Percentiles rank a stretch among this genome's conserved stretches.
These are phyloP conservation scores for Mollisiaceae sp. DNA, from an alignment of 2,329 filamentous ascomycete species.

Conservation along the genomic window DNA sequence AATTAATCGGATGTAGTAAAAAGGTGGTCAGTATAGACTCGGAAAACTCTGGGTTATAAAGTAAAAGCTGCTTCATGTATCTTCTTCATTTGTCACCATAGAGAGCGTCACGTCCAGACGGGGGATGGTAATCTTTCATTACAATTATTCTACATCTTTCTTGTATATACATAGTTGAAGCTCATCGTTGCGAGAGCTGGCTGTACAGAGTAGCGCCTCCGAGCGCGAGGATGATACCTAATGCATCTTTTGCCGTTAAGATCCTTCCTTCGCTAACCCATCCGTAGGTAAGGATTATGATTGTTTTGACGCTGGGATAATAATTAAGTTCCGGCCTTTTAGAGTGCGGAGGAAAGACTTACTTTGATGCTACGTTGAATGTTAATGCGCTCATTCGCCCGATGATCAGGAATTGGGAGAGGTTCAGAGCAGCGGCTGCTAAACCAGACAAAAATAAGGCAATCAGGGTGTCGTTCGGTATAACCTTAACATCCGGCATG, in stretches of 20 bases:
- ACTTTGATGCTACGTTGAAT: constrained; percentile 42
- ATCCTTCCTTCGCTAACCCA: constrained; percentile 52
- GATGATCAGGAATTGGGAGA: constrained; percentile 49
- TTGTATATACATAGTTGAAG: constrained; percentile 12
- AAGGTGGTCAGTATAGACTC: neutral
- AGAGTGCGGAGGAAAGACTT: constrained; percentile 20
- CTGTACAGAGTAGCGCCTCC: constrained; percentile 53
- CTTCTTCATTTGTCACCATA: constrained; percentile 16
- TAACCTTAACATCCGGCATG: constrained; percentile 31
- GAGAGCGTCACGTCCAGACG: constrained; percentile 8
- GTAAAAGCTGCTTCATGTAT: constrained; percentile 2
- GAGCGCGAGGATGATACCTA: constrained; percentile 51
- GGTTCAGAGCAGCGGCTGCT: constrained; percentile 47
- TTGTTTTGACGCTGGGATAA: constrained; percentile 49
- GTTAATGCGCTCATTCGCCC: constrained; percentile 41
- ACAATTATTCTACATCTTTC: constrained; percentile 8
- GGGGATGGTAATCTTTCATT: constrained; percentile 1
- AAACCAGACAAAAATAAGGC: constrained; percentile 49
- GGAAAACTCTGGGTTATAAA: constrained; percentile 4
- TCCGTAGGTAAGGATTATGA: constrained; percentile 51
- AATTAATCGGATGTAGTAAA: neutral
- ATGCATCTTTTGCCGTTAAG: constrained; percentile 46
- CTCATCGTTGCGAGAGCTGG: constrained; percentile 42
- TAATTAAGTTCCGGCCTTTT: constrained; percentile 7
- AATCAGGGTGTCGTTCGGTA: constrained; percentile 48